phyloP scores from a whole-genome alignment of 2,329 filamentous ascomycete genomes.

The Chrysoporthe cubensis region DNA sequence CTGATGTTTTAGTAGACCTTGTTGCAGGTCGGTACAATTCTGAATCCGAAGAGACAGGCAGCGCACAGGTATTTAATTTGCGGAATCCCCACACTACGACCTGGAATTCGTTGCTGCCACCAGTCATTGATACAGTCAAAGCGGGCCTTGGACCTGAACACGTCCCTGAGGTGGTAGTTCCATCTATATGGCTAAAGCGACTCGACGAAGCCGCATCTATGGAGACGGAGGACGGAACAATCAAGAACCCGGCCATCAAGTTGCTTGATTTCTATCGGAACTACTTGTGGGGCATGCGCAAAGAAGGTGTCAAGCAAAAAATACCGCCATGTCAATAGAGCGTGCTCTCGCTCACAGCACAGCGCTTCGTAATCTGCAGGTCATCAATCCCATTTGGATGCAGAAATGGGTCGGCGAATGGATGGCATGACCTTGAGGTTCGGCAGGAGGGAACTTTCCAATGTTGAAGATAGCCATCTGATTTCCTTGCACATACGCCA shows the following conservation, averaged over 20 bases:
- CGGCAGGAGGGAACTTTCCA: neutral
- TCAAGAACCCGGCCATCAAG: conserved; percentile 37
- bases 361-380: conserved; percentile 34
- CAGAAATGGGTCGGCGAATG: conserved; percentile 41
- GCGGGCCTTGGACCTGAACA: neutral
- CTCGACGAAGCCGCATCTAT: conserved; percentile 8
- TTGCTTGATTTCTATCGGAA: conserved; percentile 37
- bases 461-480: neutral
- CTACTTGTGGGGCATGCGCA: conserved; percentile 28
- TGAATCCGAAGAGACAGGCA: neutral
- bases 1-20: conserved; percentile 42
- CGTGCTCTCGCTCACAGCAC: conserved; percentile 29
- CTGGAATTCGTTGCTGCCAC: conserved; percentile 34
- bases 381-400: conserved; percentile 39
- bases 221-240: conserved; percentile 26
- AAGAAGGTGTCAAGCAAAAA: conserved; percentile 13
- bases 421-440: conserved; percentile 26
- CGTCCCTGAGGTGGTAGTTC: conserved; percentile 6
- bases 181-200: conserved; percentile 28
- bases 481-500: neutral
- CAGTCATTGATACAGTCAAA: conserved; percentile 28
- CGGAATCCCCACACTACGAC: conserved; percentile 34
- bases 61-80: conserved; percentile 33
- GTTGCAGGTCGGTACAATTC: neutral
- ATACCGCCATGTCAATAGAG: conserved; percentile 11